A percentile compares a stretch with the other conserved stretches of the same genome.
phyloP scores from a whole-genome alignment of 208 protist species.

The Angomonas deanei region DNA sequence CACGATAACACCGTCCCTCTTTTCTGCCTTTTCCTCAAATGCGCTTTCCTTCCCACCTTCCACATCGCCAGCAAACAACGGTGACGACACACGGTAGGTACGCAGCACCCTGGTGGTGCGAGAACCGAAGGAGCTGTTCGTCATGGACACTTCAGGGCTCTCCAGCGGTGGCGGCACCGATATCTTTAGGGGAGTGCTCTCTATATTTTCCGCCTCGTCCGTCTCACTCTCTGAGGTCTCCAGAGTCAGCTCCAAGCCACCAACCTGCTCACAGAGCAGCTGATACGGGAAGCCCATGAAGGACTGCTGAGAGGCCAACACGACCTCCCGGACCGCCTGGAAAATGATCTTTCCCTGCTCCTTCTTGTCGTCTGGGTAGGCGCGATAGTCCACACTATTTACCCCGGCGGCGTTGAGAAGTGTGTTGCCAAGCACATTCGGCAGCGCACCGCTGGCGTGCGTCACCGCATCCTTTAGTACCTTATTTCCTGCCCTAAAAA shows the following conservation, averaged over 20 bases:
- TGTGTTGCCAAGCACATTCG: constrained; percentile 14
- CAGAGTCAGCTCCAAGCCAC: constrained; percentile 32
- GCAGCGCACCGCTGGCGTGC: not conserved
- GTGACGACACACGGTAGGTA: not conserved
- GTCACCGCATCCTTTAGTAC: not conserved
- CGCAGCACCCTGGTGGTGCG: not conserved
- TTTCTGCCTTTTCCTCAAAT: not conserved
- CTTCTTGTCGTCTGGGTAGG: constrained; percentile 25
- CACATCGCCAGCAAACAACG: not conserved
- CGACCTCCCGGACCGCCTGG: constrained; percentile 38
- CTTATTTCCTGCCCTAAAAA: not conserved
- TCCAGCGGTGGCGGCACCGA: not conserved
- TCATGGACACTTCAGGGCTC: not conserved
- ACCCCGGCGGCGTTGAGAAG: constrained; percentile 15
- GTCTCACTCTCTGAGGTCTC: constrained; percentile 14
- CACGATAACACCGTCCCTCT: too few relatives aligned
- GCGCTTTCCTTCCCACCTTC: not conserved
- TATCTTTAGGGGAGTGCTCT: too few relatives aligned
- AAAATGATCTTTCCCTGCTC: constrained; percentile 31
- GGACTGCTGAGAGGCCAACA: constrained; percentile 58
- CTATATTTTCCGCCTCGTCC: not conserved
- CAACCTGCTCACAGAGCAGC: constrained; percentile 55
- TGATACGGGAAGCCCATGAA: constrained; percentile 66
- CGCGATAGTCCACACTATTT: constrained; percentile 14
- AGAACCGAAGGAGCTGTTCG: not conserved